A percentile compares a stretch with the other conserved stretches of the same genome.
Evolutionary conservation across 1,284 basidiomycete species (phyloP).

Genomic region (Thecaphora thlaspeos): DNA sequence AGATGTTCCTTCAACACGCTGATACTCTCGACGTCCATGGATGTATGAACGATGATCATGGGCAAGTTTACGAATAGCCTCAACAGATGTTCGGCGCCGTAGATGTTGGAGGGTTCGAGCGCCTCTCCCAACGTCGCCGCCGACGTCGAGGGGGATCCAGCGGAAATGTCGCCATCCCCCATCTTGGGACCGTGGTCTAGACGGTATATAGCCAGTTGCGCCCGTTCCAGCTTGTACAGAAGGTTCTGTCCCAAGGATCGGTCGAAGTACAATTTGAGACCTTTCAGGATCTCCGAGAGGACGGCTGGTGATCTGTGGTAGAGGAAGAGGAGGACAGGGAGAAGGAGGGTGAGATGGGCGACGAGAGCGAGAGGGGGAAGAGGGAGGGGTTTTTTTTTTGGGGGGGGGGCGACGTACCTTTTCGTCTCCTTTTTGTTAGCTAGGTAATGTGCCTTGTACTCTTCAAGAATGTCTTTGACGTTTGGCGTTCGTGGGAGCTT

Average conservation of each 20-base stretch:
- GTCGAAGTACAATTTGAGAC: conserved; percentile 92
- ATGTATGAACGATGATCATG: conserved; percentile 81
- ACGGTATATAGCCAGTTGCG: conserved; percentile 82
- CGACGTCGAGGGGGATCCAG: not conserved
- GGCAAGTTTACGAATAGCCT: conserved; percentile 73
- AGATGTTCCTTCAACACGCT: conserved; percentile 82
- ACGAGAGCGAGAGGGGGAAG: not conserved
- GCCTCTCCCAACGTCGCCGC: not conserved
- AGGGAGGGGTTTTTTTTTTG: too few relatives aligned
- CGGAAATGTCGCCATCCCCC: conserved; percentile 58
- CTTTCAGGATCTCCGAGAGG: conserved; percentile 78
- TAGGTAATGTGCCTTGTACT: conserved; percentile 63
- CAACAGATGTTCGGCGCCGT: conserved; percentile 91
- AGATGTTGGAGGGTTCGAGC: conserved; percentile 83
- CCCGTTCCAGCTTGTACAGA: conserved; percentile 88
- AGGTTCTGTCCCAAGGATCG: conserved; percentile 83
- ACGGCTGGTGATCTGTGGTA: conserved; percentile 62
- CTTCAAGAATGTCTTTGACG: conserved; percentile 74
- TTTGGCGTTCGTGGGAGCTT: conserved; percentile 78
- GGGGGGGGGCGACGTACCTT: not conserved
- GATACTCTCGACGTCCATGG: conserved; percentile 86
- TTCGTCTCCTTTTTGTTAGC: conserved; percentile 3
- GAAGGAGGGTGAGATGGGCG: conserved; percentile 9
- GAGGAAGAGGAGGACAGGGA: not conserved
- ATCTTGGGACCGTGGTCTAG: conserved; percentile 67